Conservation (phyloP, 1,139 yeast species). For the Kazachstania sp. region DNA sequence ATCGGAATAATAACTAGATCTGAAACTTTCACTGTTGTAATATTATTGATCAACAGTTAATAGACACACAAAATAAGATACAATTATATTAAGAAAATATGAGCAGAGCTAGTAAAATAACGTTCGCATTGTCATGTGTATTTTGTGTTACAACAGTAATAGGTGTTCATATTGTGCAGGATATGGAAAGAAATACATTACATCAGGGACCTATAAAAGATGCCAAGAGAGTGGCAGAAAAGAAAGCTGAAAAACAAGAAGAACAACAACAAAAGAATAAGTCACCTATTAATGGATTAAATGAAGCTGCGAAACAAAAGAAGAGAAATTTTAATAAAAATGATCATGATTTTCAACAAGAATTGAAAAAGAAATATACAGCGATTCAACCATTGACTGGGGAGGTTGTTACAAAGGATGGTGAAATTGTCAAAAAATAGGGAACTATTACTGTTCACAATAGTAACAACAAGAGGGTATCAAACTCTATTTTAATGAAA, state of each 20-base stretch:
- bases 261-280: slow-evolving; percentile 18
- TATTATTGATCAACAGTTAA: too few species aligned
- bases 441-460: background rate
- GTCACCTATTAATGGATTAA: slow-evolving; percentile 6
- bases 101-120: slow-evolving; percentile 67
- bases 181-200: slow-evolving; percentile 55
- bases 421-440: slow-evolving; percentile 11
- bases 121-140: slow-evolving; percentile 51
- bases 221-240: slow-evolving; percentile 50
- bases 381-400: slow-evolving; percentile 60
- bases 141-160: slow-evolving; percentile 51
- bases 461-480: too few species aligned
- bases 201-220: slow-evolving; percentile 78
- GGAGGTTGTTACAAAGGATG: slow-evolving; percentile 30
- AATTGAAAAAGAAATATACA: slow-evolving; percentile 54
- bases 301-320: slow-evolving; percentile 29
- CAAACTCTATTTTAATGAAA: background rate
- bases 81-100: slow-evolving; percentile 32
- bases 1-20: too few species aligned
- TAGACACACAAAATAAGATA: background rate
- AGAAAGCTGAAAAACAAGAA: slow-evolving; percentile 35
- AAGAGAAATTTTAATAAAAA: slow-evolving; percentile 49
- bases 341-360: slow-evolving; percentile 71
- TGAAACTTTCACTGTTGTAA: too few species aligned
- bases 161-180: slow-evolving; percentile 63